Percentiles rank a stretch among this genome's conserved stretches.
Evolutionary conservation across 768 basidiomycete species (phyloP).

Genomic region (Cyathus striatus): DNA sequence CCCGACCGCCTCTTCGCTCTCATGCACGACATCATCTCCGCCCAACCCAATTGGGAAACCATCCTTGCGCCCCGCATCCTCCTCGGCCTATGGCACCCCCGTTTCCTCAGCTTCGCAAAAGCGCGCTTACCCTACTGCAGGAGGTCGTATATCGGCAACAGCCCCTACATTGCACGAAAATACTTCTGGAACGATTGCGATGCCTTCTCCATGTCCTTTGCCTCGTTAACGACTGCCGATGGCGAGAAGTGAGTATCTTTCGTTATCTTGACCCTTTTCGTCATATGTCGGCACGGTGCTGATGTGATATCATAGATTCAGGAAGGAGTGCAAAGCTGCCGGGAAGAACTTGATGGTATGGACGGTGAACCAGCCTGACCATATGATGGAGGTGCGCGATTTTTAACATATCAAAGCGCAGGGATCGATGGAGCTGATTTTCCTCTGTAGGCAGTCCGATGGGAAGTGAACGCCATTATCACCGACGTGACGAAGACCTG

Average conservation of each 20-base stretch:
- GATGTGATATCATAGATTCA: slow-evolving; percentile 49
- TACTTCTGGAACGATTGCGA: slow-evolving; percentile 90
- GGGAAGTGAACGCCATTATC: slow-evolving; percentile 75
- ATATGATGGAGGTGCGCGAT: slow-evolving; percentile 80
- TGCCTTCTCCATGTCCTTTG: slow-evolving; percentile 83
- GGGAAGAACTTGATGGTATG: slow-evolving; percentile 90
- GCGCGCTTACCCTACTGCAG: slow-evolving; percentile 75
- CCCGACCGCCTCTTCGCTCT: slow-evolving; percentile 79
- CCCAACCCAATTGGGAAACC: slow-evolving; percentile 69
- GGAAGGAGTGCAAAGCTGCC: slow-evolving; percentile 67
- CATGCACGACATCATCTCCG: slow-evolving; percentile 64
- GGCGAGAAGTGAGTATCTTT: slow-evolving; percentile 64
- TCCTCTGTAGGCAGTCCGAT: slow-evolving; percentile 59
- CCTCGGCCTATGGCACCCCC: slow-evolving; percentile 87
- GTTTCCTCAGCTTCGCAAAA: slow-evolving; percentile 77
- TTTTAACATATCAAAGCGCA: slow-evolving; percentile 44
- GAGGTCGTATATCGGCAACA: slow-evolving; percentile 80
- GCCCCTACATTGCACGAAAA: slow-evolving; percentile 64
- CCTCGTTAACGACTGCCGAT: slow-evolving; percentile 60
- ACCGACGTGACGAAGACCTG: slow-evolving; percentile 71
- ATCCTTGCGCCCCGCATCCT: slow-evolving; percentile 75
- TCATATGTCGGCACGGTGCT: too few species aligned
- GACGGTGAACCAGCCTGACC: slow-evolving; percentile 89
- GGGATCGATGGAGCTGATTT: slow-evolving; percentile 43
- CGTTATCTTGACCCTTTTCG: too few species aligned